Evolutionary conservation across 2,329 filamentous ascomycete species (phyloP).

Genomic region (Drechslera avenae): DNA sequence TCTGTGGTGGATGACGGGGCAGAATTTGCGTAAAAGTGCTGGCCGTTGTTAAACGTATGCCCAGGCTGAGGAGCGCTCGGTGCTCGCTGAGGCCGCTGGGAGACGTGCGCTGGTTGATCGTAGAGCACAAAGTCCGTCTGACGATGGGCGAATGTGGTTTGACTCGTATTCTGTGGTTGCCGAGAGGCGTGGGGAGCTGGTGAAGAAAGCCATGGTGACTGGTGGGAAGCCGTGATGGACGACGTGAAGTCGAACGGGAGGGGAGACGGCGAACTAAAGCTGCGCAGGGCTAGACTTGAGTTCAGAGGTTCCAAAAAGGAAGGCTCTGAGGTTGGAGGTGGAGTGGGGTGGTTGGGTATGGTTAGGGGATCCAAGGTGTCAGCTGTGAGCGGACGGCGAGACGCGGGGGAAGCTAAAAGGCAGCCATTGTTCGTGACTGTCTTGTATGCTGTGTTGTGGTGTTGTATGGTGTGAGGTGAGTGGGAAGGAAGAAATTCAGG

Average conservation of each 20-base stretch:
- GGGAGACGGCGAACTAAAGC: slow-evolving; percentile 62
- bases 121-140: slow-evolving; percentile 82
- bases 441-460: slow-evolving; percentile 31
- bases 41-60: slow-evolving; percentile 64
- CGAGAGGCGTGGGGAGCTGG: slow-evolving; percentile 57
- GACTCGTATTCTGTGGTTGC: slow-evolving; percentile 54
- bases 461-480: slow-evolving; percentile 20
- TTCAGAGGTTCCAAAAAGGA: slow-evolving; percentile 62
- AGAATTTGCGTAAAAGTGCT: slow-evolving; percentile 71
- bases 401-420: slow-evolving; percentile 42
- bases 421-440: slow-evolving; percentile 48
- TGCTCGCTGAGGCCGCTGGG: slow-evolving; percentile 54
- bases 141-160: slow-evolving; percentile 53
- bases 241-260: slow-evolving; percentile 69
- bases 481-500: slow-evolving; percentile 38
- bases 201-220: slow-evolving; percentile 80
- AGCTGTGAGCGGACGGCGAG: slow-evolving; percentile 33
- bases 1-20: slow-evolving; percentile 65
- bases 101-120: slow-evolving; percentile 56
- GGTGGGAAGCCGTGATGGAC: slow-evolving; percentile 79
- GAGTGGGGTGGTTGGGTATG: slow-evolving; percentile 33
- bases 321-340: slow-evolving; percentile 45
- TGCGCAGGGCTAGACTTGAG: slow-evolving; percentile 66
- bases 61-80: slow-evolving; percentile 60
- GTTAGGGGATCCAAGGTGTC: slow-evolving; percentile 40